phyloP scores from a whole-genome alignment of 441 rosid genomes.

The Dalechampia spathulata region DNA sequence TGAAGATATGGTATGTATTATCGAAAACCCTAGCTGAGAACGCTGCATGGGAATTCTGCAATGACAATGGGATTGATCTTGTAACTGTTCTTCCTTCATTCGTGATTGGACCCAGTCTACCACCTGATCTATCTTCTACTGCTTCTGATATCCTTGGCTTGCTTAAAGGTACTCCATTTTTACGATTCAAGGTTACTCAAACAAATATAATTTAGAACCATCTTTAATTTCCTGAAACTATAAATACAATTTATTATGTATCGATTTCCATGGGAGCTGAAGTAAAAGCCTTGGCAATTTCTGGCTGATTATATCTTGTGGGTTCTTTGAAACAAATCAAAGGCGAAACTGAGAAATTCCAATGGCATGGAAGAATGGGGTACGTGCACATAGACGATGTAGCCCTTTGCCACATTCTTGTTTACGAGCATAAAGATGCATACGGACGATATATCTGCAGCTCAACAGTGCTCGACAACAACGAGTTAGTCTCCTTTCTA shows the following conservation, averaged over 20 bases:
- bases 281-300: no score
- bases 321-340: constrained; percentile 10
- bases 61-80: constrained; percentile 45
- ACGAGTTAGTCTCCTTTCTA: constrained; percentile 43
- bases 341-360: constrained; percentile 62
- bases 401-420: constrained; percentile 63
- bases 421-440: constrained; percentile 45
- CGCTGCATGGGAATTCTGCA: constrained; percentile 77
- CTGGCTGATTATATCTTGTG: no score
- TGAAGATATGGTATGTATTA: constrained; percentile 61
- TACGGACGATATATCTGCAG: constrained; percentile 58
- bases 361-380: constrained; percentile 83
- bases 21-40: constrained; percentile 78
- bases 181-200: no score
- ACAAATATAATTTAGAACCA: no score
- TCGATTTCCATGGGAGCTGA: no score
- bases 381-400: constrained; percentile 76
- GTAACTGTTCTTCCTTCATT: no score
- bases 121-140: no score
- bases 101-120: no score
- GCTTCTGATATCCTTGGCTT: no score
- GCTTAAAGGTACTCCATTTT: no score
- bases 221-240: no score
- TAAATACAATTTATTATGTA: no score
- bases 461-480: constrained; percentile 44